Conservation (phyloP, 2,329 filamentous ascomycete genomes). For the Colletotrichum trifolii region DNA sequence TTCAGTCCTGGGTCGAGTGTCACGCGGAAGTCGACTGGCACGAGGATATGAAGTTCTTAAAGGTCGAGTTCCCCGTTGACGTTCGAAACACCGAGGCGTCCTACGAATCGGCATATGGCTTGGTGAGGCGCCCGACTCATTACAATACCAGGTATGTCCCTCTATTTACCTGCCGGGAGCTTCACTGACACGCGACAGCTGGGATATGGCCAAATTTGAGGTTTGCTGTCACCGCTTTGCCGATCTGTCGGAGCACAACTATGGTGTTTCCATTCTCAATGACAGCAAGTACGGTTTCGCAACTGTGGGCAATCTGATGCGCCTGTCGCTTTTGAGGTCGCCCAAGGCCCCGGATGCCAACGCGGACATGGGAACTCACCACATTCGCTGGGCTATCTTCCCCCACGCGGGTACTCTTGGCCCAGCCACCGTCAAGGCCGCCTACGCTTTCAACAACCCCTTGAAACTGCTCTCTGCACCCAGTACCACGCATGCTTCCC, state of each 20-base stretch:
- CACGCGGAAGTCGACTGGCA: constrained; percentile 94
- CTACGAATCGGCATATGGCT: constrained; percentile 95
- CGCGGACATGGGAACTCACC: constrained; percentile 92
- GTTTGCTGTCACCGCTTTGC: constrained; percentile 97
- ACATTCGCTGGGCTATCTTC: constrained; percentile 89
- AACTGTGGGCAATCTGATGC: constrained; percentile 88
- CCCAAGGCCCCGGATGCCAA: constrained; percentile 94
- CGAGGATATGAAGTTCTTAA: constrained; percentile 97
- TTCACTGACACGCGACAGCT: constrained; percentile 54
- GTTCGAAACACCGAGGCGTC: constrained; percentile 90
- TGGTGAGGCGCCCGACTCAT: constrained; percentile 90
- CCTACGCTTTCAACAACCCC: constrained; percentile 91
- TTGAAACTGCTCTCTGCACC: constrained; percentile 65
- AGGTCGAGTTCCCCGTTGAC: constrained; percentile 97
- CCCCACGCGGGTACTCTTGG: constrained; percentile 82
- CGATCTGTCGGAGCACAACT: constrained; percentile 87
- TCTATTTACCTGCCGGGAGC: no score
- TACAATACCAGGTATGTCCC: constrained; percentile 82
- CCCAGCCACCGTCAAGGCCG: constrained; percentile 80
- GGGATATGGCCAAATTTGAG: constrained; percentile 98
- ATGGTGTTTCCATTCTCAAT: constrained; percentile 92
- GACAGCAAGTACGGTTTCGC: constrained; percentile 98
- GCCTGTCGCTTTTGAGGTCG: constrained; percentile 84
- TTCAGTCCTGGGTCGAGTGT: constrained; percentile 79
- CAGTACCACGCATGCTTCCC: constrained; percentile 41